A percentile compares a stretch with the other conserved stretches of the same genome.
Conservation (phyloP, 352 stramenopile species). For the Phytopythium ostracodes region DNA sequence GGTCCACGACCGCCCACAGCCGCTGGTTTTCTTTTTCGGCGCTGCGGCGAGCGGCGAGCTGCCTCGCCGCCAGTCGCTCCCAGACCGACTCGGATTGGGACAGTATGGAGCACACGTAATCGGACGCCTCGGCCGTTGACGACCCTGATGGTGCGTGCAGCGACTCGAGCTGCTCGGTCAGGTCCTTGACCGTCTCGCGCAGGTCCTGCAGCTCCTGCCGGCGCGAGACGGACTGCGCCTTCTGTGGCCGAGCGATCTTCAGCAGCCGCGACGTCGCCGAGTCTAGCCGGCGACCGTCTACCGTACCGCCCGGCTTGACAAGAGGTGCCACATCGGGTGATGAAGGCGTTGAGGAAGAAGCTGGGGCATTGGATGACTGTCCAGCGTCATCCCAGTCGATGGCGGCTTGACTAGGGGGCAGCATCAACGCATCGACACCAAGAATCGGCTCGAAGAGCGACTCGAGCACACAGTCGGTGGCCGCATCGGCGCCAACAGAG, state of each 20-base stretch:
- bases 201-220: slow-evolving; percentile 4
- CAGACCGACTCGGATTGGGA: slow-evolving; percentile 11
- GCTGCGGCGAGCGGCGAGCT: slow-evolving; percentile 11
- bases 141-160: neutral
- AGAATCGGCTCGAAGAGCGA: neutral
- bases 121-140: neutral
- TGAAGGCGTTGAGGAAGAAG: neutral
- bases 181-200: slow-evolving; percentile 3
- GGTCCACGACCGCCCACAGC: slow-evolving; percentile 17
- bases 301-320: neutral
- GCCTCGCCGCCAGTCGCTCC: slow-evolving; percentile 16
- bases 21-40: slow-evolving; percentile 22
- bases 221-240: neutral
- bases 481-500: too few species aligned
- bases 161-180: neutral
- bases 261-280: neutral
- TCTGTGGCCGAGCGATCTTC: neutral
- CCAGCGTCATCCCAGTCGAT: neutral
- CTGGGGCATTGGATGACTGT: neutral
- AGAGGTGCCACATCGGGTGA: neutral
- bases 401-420: neutral
- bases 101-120: slow-evolving; percentile 2
- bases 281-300: neutral
- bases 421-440: neutral
- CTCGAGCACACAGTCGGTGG: neutral